These are phyloP conservation scores for Phaeosphaeriaceae sp. DNA, from an alignment of 2,329 filamentous ascomycete species.

Conservation along the genomic window DNA sequence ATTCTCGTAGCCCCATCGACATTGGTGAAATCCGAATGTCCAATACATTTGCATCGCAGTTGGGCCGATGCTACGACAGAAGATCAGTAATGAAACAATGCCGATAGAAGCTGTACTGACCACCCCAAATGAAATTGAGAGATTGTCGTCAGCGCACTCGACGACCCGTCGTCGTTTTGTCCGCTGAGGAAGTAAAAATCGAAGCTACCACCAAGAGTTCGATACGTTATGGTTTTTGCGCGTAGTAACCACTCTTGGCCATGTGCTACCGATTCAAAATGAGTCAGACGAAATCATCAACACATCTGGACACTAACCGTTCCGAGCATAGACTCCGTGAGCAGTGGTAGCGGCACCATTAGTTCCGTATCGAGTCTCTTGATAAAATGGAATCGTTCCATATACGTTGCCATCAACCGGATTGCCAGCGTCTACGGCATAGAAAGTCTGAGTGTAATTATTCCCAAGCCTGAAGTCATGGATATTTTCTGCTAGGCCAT, in stretches of 20 bases:
- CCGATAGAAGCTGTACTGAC: too few species aligned
- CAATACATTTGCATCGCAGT: slow-evolving; percentile 73
- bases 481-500: slow-evolving; percentile 77
- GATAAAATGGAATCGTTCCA: slow-evolving; percentile 20
- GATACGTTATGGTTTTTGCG: slow-evolving; percentile 70
- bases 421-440: slow-evolving; percentile 41
- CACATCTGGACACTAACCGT: slow-evolving; percentile 6
- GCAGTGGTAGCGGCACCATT: slow-evolving; percentile 1
- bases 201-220: slow-evolving; percentile 74
- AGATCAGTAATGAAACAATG: too few species aligned
- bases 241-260: slow-evolving; percentile 74
- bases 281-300: too few species aligned
- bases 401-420: slow-evolving; percentile 17
- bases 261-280: slow-evolving; percentile 50
- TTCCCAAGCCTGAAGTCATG: slow-evolving; percentile 70
- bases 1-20: slow-evolving; percentile 74
- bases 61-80: slow-evolving; percentile 58
- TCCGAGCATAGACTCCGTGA: slow-evolving; percentile 24
- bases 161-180: slow-evolving; percentile 29
- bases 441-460: slow-evolving; percentile 72
- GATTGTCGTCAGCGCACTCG: too few species aligned
- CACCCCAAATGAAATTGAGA: too few species aligned
- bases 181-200: slow-evolving; percentile 80
- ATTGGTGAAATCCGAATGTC: slow-evolving; percentile 81
- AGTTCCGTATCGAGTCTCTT: slow-evolving; percentile 17